Base-by-base conservation (phyloP, 345 rosid species). In the Draba incana region DNA sequence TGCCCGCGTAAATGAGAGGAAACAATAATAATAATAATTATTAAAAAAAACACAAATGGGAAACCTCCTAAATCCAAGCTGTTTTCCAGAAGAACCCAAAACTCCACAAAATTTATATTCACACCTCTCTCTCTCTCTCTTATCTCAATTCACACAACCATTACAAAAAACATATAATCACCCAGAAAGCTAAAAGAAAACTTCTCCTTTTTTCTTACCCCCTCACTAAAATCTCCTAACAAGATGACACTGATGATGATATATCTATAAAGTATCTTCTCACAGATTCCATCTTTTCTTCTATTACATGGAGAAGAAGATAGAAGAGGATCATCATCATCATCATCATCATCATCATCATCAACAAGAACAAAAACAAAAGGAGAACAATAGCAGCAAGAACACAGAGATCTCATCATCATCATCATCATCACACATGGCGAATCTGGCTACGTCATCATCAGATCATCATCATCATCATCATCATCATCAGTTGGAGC, bases 31-130 rank as follows among this genome's bases (percentile, higher is more conserved):
- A 43, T 38, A 62, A 31, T 37, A 9, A 48, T 14, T 4, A 67
- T n/a, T n/a, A n/a, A n/a, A n/a, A 41, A 44, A 14, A 69, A 69
- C 70, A 64, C 37, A 42, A 77, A 78, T 81, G 82, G 82, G 82
- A 85, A 85, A 81, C 75, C 86, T 84, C 78, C 67, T 46, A 80
- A 59, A 56, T 74, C 78, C 78, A 75, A 83, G 84, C 90, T 87
- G 90, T 86, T 81, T 61, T 80, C 90, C 89, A 86, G 78, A 79
- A 69, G 66, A 75, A 66, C 81, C 75, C 71, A 53, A 68, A 62
- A 45, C 66, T 81, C 54, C 51, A 37, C 42, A 66, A 60, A 67
- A 74, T 69, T 61, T 75, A 75, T 75, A 56, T 84, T 84, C 88
- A 83, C 88, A 84, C 86, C 71, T 63, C 68, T 45, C 60, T 45